These are phyloP conservation scores for Alternaria triticina DNA, from an alignment of 2,329 filamentous ascomycete genomes.

Conservation along the genomic window DNA sequence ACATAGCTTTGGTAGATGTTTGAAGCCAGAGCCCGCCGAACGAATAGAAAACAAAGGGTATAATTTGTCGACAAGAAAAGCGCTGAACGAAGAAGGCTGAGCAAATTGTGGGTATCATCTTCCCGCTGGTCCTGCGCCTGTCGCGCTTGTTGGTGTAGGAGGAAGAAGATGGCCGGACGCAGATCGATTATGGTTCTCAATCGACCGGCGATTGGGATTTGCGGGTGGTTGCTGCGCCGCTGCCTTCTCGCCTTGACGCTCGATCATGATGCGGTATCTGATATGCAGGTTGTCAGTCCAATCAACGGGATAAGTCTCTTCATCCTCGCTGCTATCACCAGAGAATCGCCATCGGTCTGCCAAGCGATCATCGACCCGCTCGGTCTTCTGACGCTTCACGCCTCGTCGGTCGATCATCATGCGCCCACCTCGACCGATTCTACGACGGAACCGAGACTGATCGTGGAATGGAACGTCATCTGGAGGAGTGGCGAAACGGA, in stretches of 20 bases:
- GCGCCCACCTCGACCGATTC: slow-evolving; percentile 82
- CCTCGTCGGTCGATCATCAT: slow-evolving; percentile 87
- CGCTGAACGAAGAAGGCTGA: slow-evolving; percentile 8
- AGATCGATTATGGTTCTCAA: slow-evolving; percentile 47
- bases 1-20: slow-evolving; percentile 33
- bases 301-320: slow-evolving; percentile 76
- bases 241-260: slow-evolving; percentile 50
- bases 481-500: slow-evolving; percentile 48
- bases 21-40: slow-evolving; percentile 17
- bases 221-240: slow-evolving; percentile 32
- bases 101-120: slow-evolving; percentile 10
- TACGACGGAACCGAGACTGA: slow-evolving; percentile 76
- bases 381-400: slow-evolving; percentile 58
- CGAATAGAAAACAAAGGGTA: slow-evolving; percentile 41
- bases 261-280: slow-evolving; percentile 61
- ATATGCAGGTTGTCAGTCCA: slow-evolving; percentile 66
- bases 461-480: slow-evolving; percentile 48
- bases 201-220: slow-evolving; percentile 34
- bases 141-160: slow-evolving; percentile 34
- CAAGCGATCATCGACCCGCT: slow-evolving; percentile 40
- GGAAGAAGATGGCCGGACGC: slow-evolving; percentile 45
- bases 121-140: slow-evolving; percentile 7
- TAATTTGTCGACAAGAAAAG: slow-evolving; percentile 33
- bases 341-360: slow-evolving; percentile 77
- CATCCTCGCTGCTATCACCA: slow-evolving; percentile 80